Evolutionary conservation across 2,329 filamentous ascomycete genomes (phyloP), one percentile per base, ranked within the genome.

Genomic region (Bertia moriformis): DNA sequence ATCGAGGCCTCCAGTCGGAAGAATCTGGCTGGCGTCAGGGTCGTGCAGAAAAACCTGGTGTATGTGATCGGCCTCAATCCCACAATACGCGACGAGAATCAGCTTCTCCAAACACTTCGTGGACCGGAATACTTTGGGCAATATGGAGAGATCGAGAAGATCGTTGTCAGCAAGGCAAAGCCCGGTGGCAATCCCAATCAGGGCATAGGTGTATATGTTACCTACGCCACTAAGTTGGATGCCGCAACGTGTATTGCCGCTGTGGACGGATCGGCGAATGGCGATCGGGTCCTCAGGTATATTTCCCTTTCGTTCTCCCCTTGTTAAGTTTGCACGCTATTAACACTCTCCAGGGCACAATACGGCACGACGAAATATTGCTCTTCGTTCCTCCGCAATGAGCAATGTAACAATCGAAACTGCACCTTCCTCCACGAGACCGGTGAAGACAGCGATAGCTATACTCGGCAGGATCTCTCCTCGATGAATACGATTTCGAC

Each of bases 381-480:
- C 58, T 98, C 91, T 0, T 89, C 91, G 3, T 98, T 93, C 67
- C 69, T 98, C 14, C 83, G 93, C 42, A 87, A 93, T 48, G 91
- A 98, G 58, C 82, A 80, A 47, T 98, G 91, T 60, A 87, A 84
- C 41, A 98, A 98, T 52, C 78, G 88, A 39, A 89, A 91, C 45
- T 98, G 91, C 65, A 98, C 95, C 75, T 98, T 98, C 58, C 62
- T 98, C 38, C 91, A 98, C 53, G 93, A 98, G 59, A 83, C 91
- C 29, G 93, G 91, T n/a, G 91, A 98, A 53, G 91, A 95, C 49
- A 89, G 91, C 48, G 89, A 96, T 52, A 95, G 87, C 60, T 96
- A 94, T 55, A 93, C 86, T 5, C 75, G 91, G 37, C 87, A 95
- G 55, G 89, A 95, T 57, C 62, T 96, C 27, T 96, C 89, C 1